Conservation (phyloP, 495 filamentous ascomycete species). For the Staphylotrichum longicolle region DNA sequence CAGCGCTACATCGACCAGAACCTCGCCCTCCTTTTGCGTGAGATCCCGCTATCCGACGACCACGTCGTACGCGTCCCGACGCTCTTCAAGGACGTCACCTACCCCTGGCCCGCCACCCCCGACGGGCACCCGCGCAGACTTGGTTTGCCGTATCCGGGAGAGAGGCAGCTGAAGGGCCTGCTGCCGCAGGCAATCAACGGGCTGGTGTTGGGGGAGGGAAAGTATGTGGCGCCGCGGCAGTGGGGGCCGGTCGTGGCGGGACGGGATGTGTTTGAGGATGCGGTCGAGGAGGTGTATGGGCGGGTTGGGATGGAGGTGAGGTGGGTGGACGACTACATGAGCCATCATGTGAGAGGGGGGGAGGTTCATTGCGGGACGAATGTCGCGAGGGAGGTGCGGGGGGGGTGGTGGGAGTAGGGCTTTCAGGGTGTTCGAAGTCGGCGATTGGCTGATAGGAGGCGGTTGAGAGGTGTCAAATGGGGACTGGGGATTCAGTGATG, state of each 20-base stretch:
- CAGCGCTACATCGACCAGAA: neutral
- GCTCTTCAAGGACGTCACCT: slow-evolving; percentile 11
- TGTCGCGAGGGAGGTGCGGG: slow-evolving; percentile 2
- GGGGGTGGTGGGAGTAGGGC: neutral
- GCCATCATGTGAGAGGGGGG: slow-evolving; percentile 12
- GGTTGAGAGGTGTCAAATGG: no score
- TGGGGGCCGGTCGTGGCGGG: slow-evolving; percentile 9
- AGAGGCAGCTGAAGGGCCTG: slow-evolving; percentile 6
- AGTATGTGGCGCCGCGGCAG: slow-evolving; percentile 6
- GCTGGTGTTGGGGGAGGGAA: slow-evolving; percentile 8
- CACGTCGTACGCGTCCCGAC: slow-evolving; percentile 8
- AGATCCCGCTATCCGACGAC: neutral
- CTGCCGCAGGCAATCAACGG: slow-evolving; percentile 9
- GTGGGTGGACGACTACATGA: slow-evolving; percentile 16
- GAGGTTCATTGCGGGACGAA: slow-evolving; percentile 16
- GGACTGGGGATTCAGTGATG: no score
- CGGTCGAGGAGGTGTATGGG: slow-evolving; percentile 5
- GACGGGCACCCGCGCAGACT: slow-evolving; percentile 1
- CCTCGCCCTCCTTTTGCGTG: slow-evolving; percentile 3
- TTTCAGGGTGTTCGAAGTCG: neutral
- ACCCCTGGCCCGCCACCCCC: neutral
- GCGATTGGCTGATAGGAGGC: no score
- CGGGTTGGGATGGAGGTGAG: neutral
- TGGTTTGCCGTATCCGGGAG: neutral
- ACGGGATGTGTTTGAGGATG: neutral